Percentiles rank a stretch among this genome's conserved stretches.
These are phyloP conservation scores for Plectosphaerella cucumerina DNA, from an alignment of 2,329 filamentous ascomycete species.

Conservation along the genomic window DNA sequence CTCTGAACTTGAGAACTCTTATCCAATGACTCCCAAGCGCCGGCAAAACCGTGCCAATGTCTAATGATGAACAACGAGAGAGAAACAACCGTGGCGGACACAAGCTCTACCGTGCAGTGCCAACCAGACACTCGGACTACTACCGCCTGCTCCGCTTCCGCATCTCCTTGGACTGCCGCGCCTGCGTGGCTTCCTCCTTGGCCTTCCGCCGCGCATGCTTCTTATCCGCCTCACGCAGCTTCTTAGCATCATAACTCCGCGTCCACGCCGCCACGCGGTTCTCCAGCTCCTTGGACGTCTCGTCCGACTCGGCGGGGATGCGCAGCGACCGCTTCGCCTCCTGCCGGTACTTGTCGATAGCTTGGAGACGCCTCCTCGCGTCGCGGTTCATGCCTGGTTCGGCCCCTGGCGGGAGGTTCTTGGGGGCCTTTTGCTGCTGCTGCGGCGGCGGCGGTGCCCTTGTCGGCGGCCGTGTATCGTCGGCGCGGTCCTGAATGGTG, in stretches of 20 bases:
- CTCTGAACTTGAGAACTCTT: too few species aligned
- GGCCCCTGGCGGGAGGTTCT: slow-evolving; percentile 1
- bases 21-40: too few species aligned
- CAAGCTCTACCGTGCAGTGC: too few species aligned
- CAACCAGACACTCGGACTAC: too few species aligned
- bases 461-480: slow-evolving; percentile 1
- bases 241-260: slow-evolving; percentile 7
- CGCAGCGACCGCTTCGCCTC: slow-evolving; percentile 8
- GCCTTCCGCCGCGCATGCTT: neutral
- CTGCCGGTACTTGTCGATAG: slow-evolving; percentile 7
- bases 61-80: too few species aligned
- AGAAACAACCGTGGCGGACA: too few species aligned
- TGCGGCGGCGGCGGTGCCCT: slow-evolving; percentile 6
- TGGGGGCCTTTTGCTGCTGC: neutral
- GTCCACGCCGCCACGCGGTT: slow-evolving; percentile 6
- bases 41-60: too few species aligned
- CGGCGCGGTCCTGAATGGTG: neutral
- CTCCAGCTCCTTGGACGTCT: slow-evolving; percentile 8
- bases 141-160: slow-evolving; percentile 8
- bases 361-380: slow-evolving; percentile 8
- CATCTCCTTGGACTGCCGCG: slow-evolving; percentile 8
- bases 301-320: slow-evolving; percentile 7
- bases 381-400: slow-evolving; percentile 9
- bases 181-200: slow-evolving; percentile 5
- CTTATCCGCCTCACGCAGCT: slow-evolving; percentile 4